Evolutionary conservation across 352 stramenopile species (phyloP).

Genomic region (Pelagophyceae sp.): DNA sequence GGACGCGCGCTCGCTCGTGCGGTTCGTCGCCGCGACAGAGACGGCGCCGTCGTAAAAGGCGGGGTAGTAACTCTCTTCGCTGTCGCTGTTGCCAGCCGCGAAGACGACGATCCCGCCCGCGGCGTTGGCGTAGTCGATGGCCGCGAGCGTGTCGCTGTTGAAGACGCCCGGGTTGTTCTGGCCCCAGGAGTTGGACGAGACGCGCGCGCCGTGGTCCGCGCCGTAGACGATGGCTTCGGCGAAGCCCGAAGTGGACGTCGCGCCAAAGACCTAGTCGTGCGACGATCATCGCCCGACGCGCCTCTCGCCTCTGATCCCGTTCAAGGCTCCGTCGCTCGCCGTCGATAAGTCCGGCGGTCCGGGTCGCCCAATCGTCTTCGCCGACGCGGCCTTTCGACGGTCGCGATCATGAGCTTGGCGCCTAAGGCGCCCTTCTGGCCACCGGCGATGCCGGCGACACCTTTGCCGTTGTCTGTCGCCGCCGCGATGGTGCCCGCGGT

Average conservation of each 20-base stretch:
- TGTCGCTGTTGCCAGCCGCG: slow-evolving; percentile 3
- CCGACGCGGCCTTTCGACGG: too few relatives aligned
- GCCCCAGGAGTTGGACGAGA: slow-evolving; percentile 18
- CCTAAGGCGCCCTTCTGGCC: background rate
- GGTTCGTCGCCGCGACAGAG: background rate
- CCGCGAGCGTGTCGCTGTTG: background rate
- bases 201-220: background rate
- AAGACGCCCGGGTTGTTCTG: background rate
- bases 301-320: too few relatives aligned
- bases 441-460: background rate
- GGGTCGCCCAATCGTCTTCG: too few relatives aligned
- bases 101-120: slow-evolving; percentile 10
- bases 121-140: slow-evolving; percentile 5
- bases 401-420: slow-evolving; percentile 11
- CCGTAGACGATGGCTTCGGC: slow-evolving; percentile 14
- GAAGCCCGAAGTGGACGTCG: background rate
- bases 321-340: too few relatives aligned
- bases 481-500: background rate
- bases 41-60: background rate
- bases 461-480: background rate
- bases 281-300: too few relatives aligned
- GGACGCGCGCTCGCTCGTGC: background rate
- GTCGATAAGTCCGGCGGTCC: too few relatives aligned
- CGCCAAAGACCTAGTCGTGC: background rate
- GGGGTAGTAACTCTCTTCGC: background rate